Conservation (phyloP, 345 rosid species). For the Eucalyptus shirleyi region DNA sequence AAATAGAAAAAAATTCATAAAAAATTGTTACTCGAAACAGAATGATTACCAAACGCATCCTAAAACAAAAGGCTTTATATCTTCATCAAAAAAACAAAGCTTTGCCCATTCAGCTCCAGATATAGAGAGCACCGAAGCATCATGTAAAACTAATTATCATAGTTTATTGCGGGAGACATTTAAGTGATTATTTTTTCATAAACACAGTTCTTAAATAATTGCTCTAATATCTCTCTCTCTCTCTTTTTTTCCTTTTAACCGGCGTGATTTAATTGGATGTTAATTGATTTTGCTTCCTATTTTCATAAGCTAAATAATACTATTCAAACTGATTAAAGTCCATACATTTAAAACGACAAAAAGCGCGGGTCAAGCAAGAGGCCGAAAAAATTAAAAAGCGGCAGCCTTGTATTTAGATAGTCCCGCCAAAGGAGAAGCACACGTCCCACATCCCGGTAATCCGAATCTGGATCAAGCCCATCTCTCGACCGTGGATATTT, state of each 20-base stretch:
- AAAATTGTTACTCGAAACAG: no score
- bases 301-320: background rate
- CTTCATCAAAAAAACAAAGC: background rate
- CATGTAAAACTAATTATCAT: background rate
- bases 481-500: background rate
- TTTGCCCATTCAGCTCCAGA: background rate
- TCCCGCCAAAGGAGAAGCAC: background rate
- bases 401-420: background rate
- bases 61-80: background rate
- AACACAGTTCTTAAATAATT: rapidly evolving
- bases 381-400: background rate
- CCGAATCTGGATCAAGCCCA: background rate
- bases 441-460: background rate
- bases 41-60: no score
- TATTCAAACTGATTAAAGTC: background rate
- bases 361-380: background rate
- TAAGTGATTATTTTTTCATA: background rate
- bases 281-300: background rate
- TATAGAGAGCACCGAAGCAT: background rate
- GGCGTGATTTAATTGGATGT: background rate
- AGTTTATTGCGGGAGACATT: rapidly evolving
- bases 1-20: no score
- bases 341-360: background rate
- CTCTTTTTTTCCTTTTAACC: background rate
- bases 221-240: rapidly evolving